Evolutionary conservation across 805 yeast species (phyloP).

Genomic region (Ogataea nonfermentans): DNA sequence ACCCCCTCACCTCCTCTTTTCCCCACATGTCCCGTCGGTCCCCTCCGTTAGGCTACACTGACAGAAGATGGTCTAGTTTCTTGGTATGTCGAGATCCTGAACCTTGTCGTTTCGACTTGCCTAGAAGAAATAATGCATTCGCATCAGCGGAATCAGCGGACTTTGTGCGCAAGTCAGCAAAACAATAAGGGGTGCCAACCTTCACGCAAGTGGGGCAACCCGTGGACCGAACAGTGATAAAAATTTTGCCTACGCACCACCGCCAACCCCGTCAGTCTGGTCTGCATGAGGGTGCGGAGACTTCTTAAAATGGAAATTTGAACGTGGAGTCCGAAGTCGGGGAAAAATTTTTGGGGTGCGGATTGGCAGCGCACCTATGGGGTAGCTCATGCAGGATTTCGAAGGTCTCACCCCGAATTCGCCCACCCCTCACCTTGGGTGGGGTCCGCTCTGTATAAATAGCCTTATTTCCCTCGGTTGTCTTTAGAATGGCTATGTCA

Average conservation of each 20-base stretch:
- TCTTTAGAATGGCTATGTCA: slow-evolving; percentile 15
- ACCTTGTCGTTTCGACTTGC: no score
- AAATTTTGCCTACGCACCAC: slow-evolving; percentile 4
- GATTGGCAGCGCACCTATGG: no score
- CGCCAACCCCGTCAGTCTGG: slow-evolving; percentile 5
- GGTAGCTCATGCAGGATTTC: no score
- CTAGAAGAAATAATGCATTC: no score
- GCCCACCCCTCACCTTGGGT: slow-evolving; percentile 1
- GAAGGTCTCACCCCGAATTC: no score
- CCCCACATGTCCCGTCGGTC: no score
- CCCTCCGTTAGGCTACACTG: no score
- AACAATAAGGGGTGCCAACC: slow-evolving; percentile 4
- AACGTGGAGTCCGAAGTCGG: slow-evolving; percentile 12
- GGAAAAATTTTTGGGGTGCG: neutral
- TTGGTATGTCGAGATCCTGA: no score
- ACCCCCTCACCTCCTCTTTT: no score
- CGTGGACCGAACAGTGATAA: neutral
- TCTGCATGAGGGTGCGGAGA: slow-evolving; percentile 6
- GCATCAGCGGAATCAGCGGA: slow-evolving; percentile 4
- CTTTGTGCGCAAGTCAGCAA: neutral
- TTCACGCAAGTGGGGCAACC: slow-evolving; percentile 4
- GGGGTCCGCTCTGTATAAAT: slow-evolving; percentile 7
- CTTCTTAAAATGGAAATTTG: slow-evolving; percentile 3
- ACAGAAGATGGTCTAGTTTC: no score
- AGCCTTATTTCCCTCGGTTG: neutral